A percentile compares a stretch with the other conserved stretches of the same genome.
Conservation (phyloP, 108 stramenopile species). For the Bacterosira constricta region DNA sequence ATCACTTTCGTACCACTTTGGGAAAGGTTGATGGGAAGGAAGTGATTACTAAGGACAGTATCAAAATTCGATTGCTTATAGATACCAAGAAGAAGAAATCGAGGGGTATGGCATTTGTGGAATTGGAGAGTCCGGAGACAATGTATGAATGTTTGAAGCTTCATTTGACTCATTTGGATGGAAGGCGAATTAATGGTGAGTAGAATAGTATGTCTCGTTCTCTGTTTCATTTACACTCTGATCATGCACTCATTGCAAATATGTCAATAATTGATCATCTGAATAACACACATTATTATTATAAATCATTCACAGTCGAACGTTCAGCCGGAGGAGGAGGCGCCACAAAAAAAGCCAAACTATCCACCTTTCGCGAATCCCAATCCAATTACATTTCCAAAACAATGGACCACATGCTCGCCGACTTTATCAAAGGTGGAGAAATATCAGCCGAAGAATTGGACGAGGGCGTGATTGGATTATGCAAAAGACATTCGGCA, state of each 20-base stretch:
- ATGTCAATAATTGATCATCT: no score
- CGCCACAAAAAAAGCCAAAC: slow-evolving; percentile 69
- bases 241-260: no score
- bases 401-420: slow-evolving; percentile 78
- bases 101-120: slow-evolving; percentile 90
- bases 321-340: slow-evolving; percentile 73
- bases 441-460: slow-evolving; percentile 82
- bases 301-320: slow-evolving; percentile 60
- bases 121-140: slow-evolving; percentile 72
- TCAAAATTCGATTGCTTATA: slow-evolving; percentile 82
- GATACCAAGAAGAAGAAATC: slow-evolving; percentile 78
- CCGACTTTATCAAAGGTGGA: slow-evolving; percentile 70
- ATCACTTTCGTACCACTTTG: slow-evolving; percentile 71
- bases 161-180: slow-evolving; percentile 91
- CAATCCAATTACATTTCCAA: slow-evolving; percentile 82
- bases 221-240: background rate
- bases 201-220: no score
- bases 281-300: no score
- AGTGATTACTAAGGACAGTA: slow-evolving; percentile 40
- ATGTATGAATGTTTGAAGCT: slow-evolving; percentile 85
- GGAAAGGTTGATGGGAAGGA: slow-evolving; percentile 31
- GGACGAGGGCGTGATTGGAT: slow-evolving; percentile 82
- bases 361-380: slow-evolving; percentile 66
- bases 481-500: slow-evolving; percentile 87
- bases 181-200: slow-evolving; percentile 82